Evolutionary conservation across 805 yeast genomes (phyloP), one percentile per base, ranked within the genome.

Genomic region (Starmera quercuum): DNA sequence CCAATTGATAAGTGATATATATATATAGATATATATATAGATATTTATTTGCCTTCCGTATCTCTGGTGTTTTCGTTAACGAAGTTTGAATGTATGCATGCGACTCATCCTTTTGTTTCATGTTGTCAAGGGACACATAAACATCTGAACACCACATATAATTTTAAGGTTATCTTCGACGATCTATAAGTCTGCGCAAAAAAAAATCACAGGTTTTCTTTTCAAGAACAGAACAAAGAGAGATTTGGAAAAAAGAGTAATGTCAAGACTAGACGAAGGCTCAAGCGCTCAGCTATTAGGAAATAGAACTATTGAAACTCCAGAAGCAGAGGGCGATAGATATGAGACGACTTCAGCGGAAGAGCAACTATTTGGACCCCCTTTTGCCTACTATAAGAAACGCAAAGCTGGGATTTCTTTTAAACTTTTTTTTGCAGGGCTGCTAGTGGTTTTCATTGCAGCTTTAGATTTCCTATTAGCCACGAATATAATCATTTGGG

Each of bases 401-500:
- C 36, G 40, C 12, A 46, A 36, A 26, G 37, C 46, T 6, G 39
- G 46, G 14, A 31, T 49, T 4, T 42, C 55, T 4, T 34, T 39
- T 17, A 47, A 46, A 16, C 25, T 59, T n/a, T 29, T 50, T 15
- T 14, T 46, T 7, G 54, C 58, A 7, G 54, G 56, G 13, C 13
- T 46, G 7, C 24, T 50, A 12, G 30, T 54, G 7, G 56, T 54
- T 3, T 8, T 56, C 5, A 34, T 56, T n/a, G 49, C 53, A 14
- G 40, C 44, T 6, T 10, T 51, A 8, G 54, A 56, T 24, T 58
- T 61, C 40, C 37, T 59, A 4, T 42, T 61, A 13, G 62, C 61
- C 10, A 58, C 59, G 6, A 49, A 58, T 32, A 51, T 58, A 27
- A 49, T 59, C 26, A 52, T 61, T 29, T 56, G 59, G 23, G 41